Conservation (phyloP, 2,329 filamentous ascomycete species). For the Aspergillus aculeatinus region DNA sequence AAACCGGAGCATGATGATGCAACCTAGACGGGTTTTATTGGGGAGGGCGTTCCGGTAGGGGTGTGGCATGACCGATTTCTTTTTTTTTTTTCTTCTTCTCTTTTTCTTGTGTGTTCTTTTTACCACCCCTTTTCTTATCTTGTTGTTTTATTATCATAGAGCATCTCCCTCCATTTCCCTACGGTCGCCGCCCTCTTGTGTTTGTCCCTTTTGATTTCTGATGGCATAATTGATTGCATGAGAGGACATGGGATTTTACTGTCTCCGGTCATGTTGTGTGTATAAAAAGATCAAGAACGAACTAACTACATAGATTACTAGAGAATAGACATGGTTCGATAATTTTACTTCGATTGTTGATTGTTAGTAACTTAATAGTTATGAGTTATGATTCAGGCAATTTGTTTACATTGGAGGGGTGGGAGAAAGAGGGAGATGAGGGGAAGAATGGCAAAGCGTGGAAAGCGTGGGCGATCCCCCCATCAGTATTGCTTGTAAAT, state of each 20-base stretch:
- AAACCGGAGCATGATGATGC: constrained; percentile 8
- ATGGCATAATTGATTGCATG: constrained; percentile 8
- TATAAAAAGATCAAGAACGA: constrained; percentile 7
- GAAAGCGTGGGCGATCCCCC: constrained; percentile 1
- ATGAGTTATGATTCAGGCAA: too few species aligned
- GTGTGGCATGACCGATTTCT: constrained; percentile 14
- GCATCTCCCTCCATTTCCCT: constrained; percentile 8
- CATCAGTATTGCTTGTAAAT: too few species aligned
- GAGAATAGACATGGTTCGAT: not conserved
- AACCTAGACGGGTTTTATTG: constrained; percentile 26
- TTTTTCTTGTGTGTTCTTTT: constrained; percentile 5
- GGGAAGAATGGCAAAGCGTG: not conserved
- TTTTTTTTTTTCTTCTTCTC: constrained; percentile 11
- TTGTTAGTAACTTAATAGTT: not conserved
- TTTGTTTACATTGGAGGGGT: too few species aligned
- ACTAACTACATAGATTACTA: constrained; percentile 6
- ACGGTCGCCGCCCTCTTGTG: not conserved
- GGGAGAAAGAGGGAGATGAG: not conserved
- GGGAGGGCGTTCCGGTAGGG: constrained; percentile 16
- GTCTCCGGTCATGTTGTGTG: constrained; percentile 7
- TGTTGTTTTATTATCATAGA: constrained; percentile 10
- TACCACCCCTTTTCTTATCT: constrained; percentile 7
- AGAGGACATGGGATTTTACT: not conserved
- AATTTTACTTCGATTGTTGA: not conserved
- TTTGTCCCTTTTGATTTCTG: not conserved